phyloP scores from a whole-genome alignment of 352 stramenopile genomes.

The Globisporangium nagaii region DNA sequence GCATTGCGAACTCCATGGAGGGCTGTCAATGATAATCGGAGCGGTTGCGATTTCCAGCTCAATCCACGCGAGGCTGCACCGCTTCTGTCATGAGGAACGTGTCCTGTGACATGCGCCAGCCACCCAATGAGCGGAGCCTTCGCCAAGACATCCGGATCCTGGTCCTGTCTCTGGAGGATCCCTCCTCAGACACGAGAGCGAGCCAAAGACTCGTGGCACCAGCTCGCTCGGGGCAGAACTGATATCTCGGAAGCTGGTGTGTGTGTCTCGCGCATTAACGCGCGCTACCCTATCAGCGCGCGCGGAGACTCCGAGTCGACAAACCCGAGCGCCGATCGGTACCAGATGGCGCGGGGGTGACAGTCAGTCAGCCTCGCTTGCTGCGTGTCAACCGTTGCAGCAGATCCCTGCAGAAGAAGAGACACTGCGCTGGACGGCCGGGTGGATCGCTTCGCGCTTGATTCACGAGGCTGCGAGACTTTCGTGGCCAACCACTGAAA shows the following conservation, averaged over 20 bases:
- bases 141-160: not conserved
- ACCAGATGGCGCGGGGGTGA: not conserved
- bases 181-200: not conserved
- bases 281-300: constrained; percentile 4
- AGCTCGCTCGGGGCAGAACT: too few species aligned
- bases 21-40: too few species aligned
- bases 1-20: too few species aligned
- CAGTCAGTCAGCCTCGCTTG: too few species aligned
- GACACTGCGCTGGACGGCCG: too few species aligned
- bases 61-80: too few species aligned
- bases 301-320: not conserved
- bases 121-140: not conserved
- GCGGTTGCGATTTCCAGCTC: too few species aligned
- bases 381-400: too few species aligned
- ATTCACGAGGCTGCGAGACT: too few species aligned
- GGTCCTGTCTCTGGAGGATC: constrained; percentile 7
- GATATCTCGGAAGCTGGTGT: not conserved
- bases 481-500: too few species aligned
- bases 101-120: not conserved
- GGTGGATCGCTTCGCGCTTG: too few species aligned
- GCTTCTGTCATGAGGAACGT: not conserved
- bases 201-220: not conserved
- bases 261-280: not conserved
- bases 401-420: too few species aligned
- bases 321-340: not conserved